Percentiles rank a stretch among this genome's conserved stretches.
phyloP scores from a whole-genome alignment of 352 stramenopile species.

The Phytophthora cajani region DNA sequence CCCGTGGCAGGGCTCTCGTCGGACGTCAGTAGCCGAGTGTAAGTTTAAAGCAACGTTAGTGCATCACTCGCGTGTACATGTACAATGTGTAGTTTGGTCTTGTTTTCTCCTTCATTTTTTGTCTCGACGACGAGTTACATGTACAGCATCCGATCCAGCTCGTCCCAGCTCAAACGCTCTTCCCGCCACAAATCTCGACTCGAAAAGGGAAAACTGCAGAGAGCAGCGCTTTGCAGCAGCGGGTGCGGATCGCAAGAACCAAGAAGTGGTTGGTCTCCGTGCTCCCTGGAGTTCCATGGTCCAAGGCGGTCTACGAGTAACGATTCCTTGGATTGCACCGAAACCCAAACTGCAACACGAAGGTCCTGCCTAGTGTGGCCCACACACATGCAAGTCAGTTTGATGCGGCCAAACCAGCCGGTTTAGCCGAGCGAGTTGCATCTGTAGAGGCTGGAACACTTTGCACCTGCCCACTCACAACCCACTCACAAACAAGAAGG shows the following conservation, averaged over 20 bases:
- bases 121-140: too few relatives aligned
- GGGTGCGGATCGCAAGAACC: not conserved
- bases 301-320: too few relatives aligned
- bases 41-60: not conserved
- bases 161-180: too few relatives aligned
- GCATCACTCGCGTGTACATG: not conserved
- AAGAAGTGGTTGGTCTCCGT: not conserved
- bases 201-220: not conserved
- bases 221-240: not conserved
- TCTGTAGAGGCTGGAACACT: not conserved
- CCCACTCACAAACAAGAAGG: not conserved
- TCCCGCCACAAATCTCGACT: too few relatives aligned
- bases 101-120: not conserved
- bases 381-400: not conserved
- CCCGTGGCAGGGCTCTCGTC: conserved; percentile 13
- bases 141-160: too few relatives aligned
- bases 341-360: not conserved
- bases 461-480: not conserved
- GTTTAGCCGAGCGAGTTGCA: not conserved
- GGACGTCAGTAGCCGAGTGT: conserved; percentile 22
- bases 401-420: not conserved
- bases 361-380: too few relatives aligned
- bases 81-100: not conserved
- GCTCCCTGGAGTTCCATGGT: not conserved
- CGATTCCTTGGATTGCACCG: not conserved